Percentiles rank a stretch among this genome's conserved stretches.
These are phyloP conservation scores for Leptographium procerum DNA, from an alignment of 2,329 filamentous ascomycete genomes.

Conservation along the genomic window DNA sequence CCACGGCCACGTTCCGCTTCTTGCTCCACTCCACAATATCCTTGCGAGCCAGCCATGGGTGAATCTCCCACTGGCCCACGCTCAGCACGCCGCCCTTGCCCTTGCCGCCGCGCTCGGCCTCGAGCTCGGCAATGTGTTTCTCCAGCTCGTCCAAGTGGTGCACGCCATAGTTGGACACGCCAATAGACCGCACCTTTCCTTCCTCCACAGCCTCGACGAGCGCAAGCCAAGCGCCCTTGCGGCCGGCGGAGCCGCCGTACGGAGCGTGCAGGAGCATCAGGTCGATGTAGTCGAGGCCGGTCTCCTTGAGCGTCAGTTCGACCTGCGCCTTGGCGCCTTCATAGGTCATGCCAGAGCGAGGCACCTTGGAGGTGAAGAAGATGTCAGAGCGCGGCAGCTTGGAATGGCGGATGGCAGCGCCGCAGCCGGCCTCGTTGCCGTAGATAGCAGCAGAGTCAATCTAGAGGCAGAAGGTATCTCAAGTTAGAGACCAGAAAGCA, in stretches of 20 bases:
- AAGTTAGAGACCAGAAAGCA: not conserved
- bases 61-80: slow-evolving; percentile 81
- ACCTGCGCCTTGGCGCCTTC: slow-evolving; percentile 53
- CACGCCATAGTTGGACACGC: slow-evolving; percentile 55
- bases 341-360: slow-evolving; percentile 39
- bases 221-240: slow-evolving; percentile 50
- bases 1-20: slow-evolving; percentile 47
- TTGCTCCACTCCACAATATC: slow-evolving; percentile 73
- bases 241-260: slow-evolving; percentile 41
- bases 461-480: slow-evolving; percentile 19
- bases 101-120: slow-evolving; percentile 45
- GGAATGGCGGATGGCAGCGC: slow-evolving; percentile 42
- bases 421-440: slow-evolving; percentile 50
- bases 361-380: slow-evolving; percentile 50
- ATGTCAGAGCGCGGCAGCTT: slow-evolving; percentile 40
- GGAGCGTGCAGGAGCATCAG: slow-evolving; percentile 53
- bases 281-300: slow-evolving; percentile 56
- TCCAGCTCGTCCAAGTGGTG: slow-evolving; percentile 52
- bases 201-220: slow-evolving; percentile 52
- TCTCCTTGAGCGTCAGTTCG: slow-evolving; percentile 48
- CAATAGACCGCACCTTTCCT: slow-evolving; percentile 49
- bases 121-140: slow-evolving; percentile 45
- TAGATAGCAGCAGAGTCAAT: slow-evolving; percentile 54
- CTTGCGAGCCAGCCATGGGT: slow-evolving; percentile 72
- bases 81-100: slow-evolving; percentile 63